Evolutionary conservation across 495 filamentous ascomycete species (phyloP), one percentile per base, ranked within the genome.

Genomic region (Podospora australis): DNA sequence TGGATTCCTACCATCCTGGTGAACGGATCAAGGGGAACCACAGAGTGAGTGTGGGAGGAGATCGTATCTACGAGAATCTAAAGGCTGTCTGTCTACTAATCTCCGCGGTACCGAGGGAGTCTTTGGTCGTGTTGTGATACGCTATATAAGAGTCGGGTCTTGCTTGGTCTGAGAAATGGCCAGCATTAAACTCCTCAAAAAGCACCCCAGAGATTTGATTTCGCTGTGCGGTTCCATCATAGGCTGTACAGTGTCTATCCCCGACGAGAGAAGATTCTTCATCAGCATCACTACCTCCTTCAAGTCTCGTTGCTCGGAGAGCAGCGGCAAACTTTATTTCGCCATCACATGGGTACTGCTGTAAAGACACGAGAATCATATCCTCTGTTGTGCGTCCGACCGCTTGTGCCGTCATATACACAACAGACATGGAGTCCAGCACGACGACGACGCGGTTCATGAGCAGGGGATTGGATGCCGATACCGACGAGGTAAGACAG

Each of bases 311-410:
- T 39, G 10, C 13, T 4, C 14, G 17, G 4, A 19, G 36, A 39
- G 9, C 13, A n/a, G 6, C 13, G 6, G 26, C 13, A 30, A 6
- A 6, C 26, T 6, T 30, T 30, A 6, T 30, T 30, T 13, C 22
- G 13, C n/a, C 40, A 43, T 25, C 40, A 24, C 21, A 43, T 43
- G 40, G 40, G 40, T 43, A 16, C 40, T 25, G 10, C 23, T 11
- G 40, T 24, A 21, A 26, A n/a, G n/a, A n/a, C 14, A 23, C 20
- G n/a, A 24, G 7, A 23, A 28, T n/a, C 7, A 10, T 43, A 26
- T 16, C 40, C 40, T 13, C 40, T 28, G 23, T 43, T 24, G 40
- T 43, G 40, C 22, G 40, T 43, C n/a, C 40, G 22, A 43, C 40
- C 40, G 14, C n/a, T 23, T 43, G n/a, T 11, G 40, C 21, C 14